Evolutionary conservation across 768 basidiomycete species (phyloP).

Genomic region (Nidula microcarpa): DNA sequence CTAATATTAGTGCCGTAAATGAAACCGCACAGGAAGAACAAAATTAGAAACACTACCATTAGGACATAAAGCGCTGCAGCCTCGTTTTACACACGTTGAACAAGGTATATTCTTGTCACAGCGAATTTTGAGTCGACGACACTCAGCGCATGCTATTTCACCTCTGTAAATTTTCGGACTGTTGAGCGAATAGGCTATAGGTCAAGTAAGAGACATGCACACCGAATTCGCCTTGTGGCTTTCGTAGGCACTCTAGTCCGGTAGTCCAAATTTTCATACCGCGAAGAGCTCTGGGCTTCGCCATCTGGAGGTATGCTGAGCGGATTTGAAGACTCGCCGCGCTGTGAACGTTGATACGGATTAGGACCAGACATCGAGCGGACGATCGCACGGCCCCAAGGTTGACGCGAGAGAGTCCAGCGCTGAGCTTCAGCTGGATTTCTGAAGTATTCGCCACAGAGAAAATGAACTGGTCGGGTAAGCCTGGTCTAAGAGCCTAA

Average conservation of each 20-base stretch:
- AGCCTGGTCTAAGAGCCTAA: no score
- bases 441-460: no score
- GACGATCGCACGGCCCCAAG: no score
- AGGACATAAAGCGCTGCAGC: conserved; percentile 47
- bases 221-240: conserved; percentile 36
- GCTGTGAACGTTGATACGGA: not conserved
- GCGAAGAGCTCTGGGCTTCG: not conserved
- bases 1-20: conserved; percentile 16
- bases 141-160: conserved; percentile 42
- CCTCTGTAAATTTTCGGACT: conserved; percentile 18
- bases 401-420: no score
- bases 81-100: conserved; percentile 49
- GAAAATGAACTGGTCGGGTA: no score
- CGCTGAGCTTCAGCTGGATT: no score
- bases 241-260: conserved; percentile 19
- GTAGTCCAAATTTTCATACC: not conserved
- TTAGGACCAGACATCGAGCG: not conserved
- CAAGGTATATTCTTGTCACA: conserved; percentile 38
- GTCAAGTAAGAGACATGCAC: conserved; percentile 6
- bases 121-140: conserved; percentile 39
- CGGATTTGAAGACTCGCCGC: not conserved
- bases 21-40: not conserved
- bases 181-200: not conserved
- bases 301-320: not conserved
- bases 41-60: conserved; percentile 34